Conservation (phyloP, 495 filamentous ascomycete genomes). For the Penicillium simplicissimum region DNA sequence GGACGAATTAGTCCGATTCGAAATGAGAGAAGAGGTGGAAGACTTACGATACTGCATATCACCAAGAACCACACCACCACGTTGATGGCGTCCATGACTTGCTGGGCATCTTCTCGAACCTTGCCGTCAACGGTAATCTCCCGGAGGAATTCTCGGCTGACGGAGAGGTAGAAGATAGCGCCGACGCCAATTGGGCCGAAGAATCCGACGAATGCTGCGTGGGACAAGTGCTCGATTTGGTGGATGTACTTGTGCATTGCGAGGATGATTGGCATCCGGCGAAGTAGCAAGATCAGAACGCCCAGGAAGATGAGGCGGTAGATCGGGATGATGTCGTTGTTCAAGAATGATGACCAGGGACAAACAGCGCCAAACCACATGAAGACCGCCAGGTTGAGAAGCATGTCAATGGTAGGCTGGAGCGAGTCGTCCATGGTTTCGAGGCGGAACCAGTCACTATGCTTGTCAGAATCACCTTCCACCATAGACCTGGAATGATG, state of each 20-base stretch:
- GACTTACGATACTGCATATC: slow-evolving; percentile 81
- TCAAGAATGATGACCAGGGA: slow-evolving; percentile 71
- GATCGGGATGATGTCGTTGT: slow-evolving; percentile 71
- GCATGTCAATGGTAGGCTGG: slow-evolving; percentile 86
- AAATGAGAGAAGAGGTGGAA: neutral
- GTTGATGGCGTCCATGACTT: slow-evolving; percentile 61
- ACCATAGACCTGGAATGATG: neutral
- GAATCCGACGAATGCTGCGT: slow-evolving; percentile 85
- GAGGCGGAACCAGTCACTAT: slow-evolving; percentile 83
- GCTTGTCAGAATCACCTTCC: slow-evolving; percentile 14
- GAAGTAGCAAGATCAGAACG: slow-evolving; percentile 75
- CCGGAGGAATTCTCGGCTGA: slow-evolving; percentile 66
- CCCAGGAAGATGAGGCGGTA: slow-evolving; percentile 77
- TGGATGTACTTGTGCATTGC: slow-evolving; percentile 73
- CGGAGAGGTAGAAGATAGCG: slow-evolving; percentile 85
- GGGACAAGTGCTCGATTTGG: slow-evolving; percentile 71
- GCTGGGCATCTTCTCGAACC: slow-evolving; percentile 64
- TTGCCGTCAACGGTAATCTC: slow-evolving; percentile 57
- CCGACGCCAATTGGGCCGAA: slow-evolving; percentile 95
- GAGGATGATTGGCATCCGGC: slow-evolving; percentile 76
- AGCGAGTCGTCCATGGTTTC: slow-evolving; percentile 86
- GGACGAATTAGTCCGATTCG: neutral
- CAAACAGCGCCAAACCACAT: slow-evolving; percentile 91
- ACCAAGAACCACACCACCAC: slow-evolving; percentile 86
- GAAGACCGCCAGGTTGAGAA: slow-evolving; percentile 84